Evolutionary conservation across 2,329 filamentous ascomycete genomes (phyloP).

Genomic region (Colletotrichum gigasporum): DNA sequence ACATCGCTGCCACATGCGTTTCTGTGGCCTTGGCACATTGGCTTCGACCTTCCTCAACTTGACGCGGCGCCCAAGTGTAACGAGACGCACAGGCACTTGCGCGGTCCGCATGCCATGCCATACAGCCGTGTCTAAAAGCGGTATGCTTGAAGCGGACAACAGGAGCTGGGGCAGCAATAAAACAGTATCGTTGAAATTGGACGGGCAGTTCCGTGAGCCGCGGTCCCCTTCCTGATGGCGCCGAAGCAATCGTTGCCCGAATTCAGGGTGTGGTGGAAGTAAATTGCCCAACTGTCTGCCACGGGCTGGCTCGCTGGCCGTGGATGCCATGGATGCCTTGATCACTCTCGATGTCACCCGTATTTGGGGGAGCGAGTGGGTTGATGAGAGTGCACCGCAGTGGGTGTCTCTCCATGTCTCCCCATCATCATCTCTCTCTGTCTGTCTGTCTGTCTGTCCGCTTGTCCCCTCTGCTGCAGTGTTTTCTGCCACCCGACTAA

Average conservation of each 20-base stretch:
- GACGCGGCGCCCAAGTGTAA: not conserved
- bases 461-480: not conserved
- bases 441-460: not conserved
- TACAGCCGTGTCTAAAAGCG: not conserved
- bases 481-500: slow-evolving; percentile 1
- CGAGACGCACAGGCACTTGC: not conserved
- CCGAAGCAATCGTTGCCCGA: not conserved
- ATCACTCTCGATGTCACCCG: not conserved
- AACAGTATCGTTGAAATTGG: not conserved
- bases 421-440: too few relatives aligned
- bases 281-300: too few relatives aligned
- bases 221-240: not conserved
- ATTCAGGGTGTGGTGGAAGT: too few relatives aligned
- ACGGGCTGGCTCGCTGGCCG: not conserved
- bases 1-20: slow-evolving; percentile 1
- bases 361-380: not conserved
- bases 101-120: not conserved
- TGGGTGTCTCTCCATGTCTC: too few relatives aligned
- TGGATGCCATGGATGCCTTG: not conserved
- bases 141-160: too few relatives aligned
- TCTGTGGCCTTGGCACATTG: slow-evolving; percentile 14
- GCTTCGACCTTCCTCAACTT: slow-evolving; percentile 20
- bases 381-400: too few relatives aligned
- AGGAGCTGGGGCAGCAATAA: not conserved
- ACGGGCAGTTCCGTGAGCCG: not conserved